Base-by-base conservation (phyloP, 768 basidiomycete species). In the Tylopilus felleus region DNA sequence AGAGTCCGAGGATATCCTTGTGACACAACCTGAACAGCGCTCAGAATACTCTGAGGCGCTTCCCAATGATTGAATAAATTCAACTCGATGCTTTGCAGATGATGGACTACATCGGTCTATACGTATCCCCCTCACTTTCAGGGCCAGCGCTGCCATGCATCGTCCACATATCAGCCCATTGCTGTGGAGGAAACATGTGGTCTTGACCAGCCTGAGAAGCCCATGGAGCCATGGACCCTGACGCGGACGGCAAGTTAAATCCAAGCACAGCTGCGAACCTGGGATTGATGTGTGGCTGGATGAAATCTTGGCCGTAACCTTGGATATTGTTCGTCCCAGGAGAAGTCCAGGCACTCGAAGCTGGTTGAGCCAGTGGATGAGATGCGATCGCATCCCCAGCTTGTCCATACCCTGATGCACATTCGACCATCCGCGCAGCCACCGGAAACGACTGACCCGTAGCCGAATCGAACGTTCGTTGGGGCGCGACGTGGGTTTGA, bases 281-380 rank as follows among this genome's bases (percentile, higher is more conserved):
- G 9, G 90, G 90, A 61, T 92, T 91, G 54, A 92, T 91, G 63
- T 92, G 90, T 7, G 90, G 90, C 59, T 90, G 87, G n/a, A 90
- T 75, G 64, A 75, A 65, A 28, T 63, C 57, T 43, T 65, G 69
- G 17, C 45, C 43, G 22, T 64, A 67, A 49, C 52, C 51, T 47
- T 60, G 52, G 8, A 56, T 43, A 41, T 39, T 46, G 31, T 39
- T 58, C 22, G 36, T 27, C 29, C 45, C 59, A 2, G 57, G 57
- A 52, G 55, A 57, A 28, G 50, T n/a, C 69, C 65, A 69, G 13
- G 60, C 19, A 45, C 51, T 48, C 21, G 57, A 48, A 47, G 52
- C 17, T 9, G 53, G 51, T 47, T 60, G 64, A 12, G 42, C 33
- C 19, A 44, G 31, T 21, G 50, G 43, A 53, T 53, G 64, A n/a